Evolutionary conservation across 179 eudicot species (phyloP), one percentile per base, ranked within the genome.

Genomic region (Nepenthes alata): DNA sequence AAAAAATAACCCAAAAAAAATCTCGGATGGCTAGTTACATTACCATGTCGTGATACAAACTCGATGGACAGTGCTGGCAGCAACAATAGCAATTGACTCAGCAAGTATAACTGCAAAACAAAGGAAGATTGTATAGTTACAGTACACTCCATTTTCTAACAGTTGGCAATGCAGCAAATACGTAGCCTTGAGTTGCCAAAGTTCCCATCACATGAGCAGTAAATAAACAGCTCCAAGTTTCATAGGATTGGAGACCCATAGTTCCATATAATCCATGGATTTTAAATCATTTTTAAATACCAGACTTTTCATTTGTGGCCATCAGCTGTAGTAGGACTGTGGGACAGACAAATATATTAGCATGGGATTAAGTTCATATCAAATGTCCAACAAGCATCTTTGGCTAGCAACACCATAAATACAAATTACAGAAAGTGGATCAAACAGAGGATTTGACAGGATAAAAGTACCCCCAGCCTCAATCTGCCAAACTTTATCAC

Each of bases 41-140:
- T 88, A 88, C 96, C 96, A 88, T 62, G 96, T 88, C 36, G 89
- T 86, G 72, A 81, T 74, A 61, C 89, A 83, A 47, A 86, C 94
- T 72, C 89, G 84, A 59, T 86, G 94, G 65, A 88, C 86, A 52
- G 86, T 74, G 64, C 94, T 57, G 51, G 94, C 96, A 72, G 82
- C 95, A 64, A 86, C 61, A 14, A 89, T 83, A 37, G 95, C 96
- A 75, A 89, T 81, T 59, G 62, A 44, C 73, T 89, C 89, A 5
- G 96, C 85, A 47, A 89, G 48, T 64, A 84, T 77, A 64, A 81
- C 95, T 89, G 95, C 71, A 75, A 53, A 56, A 37, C 6, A 58
- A 55, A 57, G 55, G 59, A 48, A 15, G 12, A 61, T 8, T 16
- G 7, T 35, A 55, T 16, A 55, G 2, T 11, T 55, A 25, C 25